phyloP scores from a whole-genome alignment of 441 rosid genomes.

The California macrophylla region DNA sequence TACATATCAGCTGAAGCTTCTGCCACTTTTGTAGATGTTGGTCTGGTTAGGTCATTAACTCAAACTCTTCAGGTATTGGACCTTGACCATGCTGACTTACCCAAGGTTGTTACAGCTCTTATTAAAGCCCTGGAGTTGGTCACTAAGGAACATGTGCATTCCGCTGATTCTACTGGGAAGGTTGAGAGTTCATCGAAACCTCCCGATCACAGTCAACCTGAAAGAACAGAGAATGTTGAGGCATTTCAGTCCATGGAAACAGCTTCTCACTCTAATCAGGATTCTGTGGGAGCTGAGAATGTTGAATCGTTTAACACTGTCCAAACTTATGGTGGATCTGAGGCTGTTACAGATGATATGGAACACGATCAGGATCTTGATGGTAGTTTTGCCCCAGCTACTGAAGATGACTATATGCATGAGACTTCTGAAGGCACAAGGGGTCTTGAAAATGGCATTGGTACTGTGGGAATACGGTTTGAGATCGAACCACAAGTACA shows the following conservation, averaged over 20 bases:
- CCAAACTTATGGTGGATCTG: slow-evolving; percentile 59
- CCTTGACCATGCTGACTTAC: slow-evolving; percentile 77
- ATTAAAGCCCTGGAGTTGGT: slow-evolving; percentile 90
- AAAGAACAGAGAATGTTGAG: slow-evolving; percentile 45
- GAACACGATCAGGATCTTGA: slow-evolving; percentile 93
- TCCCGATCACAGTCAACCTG: slow-evolving; percentile 44
- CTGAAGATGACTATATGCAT: slow-evolving; percentile 89
- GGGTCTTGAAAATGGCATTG: slow-evolving; percentile 68
- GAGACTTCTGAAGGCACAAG: slow-evolving; percentile 68
- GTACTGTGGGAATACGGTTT: slow-evolving; percentile 61
- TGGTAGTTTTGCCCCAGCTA: slow-evolving; percentile 56
- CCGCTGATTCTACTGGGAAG: slow-evolving; percentile 51
- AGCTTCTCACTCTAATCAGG: slow-evolving; percentile 49
- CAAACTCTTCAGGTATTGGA: slow-evolving; percentile 82
- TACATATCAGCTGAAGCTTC: slow-evolving; percentile 83
- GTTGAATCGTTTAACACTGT: slow-evolving; percentile 44
- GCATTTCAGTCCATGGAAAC: slow-evolving; percentile 47
- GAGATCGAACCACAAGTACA: slow-evolving; percentile 72
- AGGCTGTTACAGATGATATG: slow-evolving; percentile 90
- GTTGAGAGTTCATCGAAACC: slow-evolving; percentile 55
- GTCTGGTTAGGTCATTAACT: slow-evolving; percentile 71
- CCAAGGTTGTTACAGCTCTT: slow-evolving; percentile 72
- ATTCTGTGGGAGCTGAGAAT: slow-evolving; percentile 46
- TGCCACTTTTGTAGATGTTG: slow-evolving; percentile 81
- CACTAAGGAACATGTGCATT: slow-evolving; percentile 80